Base-by-base conservation (phyloP, 2,329 filamentous ascomycete genomes). In the Aspergillus transmontanensis region DNA sequence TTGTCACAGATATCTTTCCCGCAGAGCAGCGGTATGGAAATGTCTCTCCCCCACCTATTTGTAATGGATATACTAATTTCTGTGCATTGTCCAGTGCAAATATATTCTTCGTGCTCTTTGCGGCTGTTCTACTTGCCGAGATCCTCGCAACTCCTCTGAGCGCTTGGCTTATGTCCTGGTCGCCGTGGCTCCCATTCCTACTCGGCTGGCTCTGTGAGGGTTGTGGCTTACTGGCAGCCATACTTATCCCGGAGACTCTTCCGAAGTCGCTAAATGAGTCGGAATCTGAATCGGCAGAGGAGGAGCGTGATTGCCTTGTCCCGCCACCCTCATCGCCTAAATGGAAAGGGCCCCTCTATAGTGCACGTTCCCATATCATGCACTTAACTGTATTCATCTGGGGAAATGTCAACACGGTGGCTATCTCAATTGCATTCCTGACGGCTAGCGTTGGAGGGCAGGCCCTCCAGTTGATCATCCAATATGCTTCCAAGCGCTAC, bases 401-500 rank as follows among this genome's bases (percentile, higher is more conserved):
- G 32, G 54, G 41, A 21, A 19, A 61, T 34, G 21, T 23, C 21
- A 58, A 57, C 23, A 57, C 43, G 9, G 23, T 62, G 6, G 54
- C 46, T 12, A 62, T 66, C 26, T 64, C 54, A 4, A 19, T 60
- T 28, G 59, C 64, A 19, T 64, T 60, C 36, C 30, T 66, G 14
- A 23, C 41, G 16, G 58, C 62, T 12, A 60, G 43, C 36, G 58
- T 62, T 41, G 62, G 62, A 6, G 36, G 28, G 14, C 59, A 64
- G 59, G 46, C 64, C 6, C 53, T 66, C 23, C 39, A 53, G 34
- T 50, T 66, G 16, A 60, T 58, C 56, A 51, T 66, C 16, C 64
- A 64, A 45, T 66, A 66, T 53, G 64, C 48, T 14, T 66, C 64
- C 32, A 62, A 60, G 32, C 62, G 64, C n/a, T 64, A 61, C 41